Evolutionary conservation across 768 basidiomycete species (phyloP), one percentile per base, ranked within the genome.

Genomic region (Agaricus sinodeliciosus): DNA sequence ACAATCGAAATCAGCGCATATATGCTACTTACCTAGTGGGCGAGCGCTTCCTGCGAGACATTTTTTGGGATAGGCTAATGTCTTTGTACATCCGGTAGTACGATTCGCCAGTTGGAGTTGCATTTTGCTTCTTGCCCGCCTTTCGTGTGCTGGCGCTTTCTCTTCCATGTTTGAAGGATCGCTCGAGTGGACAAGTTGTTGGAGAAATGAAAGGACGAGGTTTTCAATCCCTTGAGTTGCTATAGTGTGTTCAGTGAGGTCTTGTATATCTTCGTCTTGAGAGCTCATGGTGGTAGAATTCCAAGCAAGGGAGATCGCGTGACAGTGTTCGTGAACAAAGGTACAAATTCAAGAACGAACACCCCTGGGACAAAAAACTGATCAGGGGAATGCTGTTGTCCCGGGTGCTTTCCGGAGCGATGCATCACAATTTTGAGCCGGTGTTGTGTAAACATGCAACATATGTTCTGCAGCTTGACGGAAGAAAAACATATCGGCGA

Each of bases 51-150:
- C 74, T 28, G 57, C 55, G 16, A 60, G 41, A 27, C 60, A 65
- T 60, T 68, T 72, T 31, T 60, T 67, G 2, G 74, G 74, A 54
- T 65, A 76, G 25, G 57, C 65, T 18, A 74, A 47, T 12, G 54
- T 58, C 15, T 53, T 59, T 16, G 58, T n/a, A 46, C 37, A 48
- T 16, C 40, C 26, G 47, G 67, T 72, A 35, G 49, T 59, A 51
- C 75, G 63, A 58, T 73, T 66, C 27, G 60, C 68, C 19, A 76
- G 64, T 39, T 59, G 61, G 37, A 73, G 48, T 47, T 69, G 62
- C 41, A 73, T 63, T 52, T 67, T 67, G 58, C 31, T 54, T 54
- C 59, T 51, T 49, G 54, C 47, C 8, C 28, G 42, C 12, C 49
- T 44, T 49, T 51, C 35, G 11, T 55, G 55, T 8, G 35, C 35